phyloP scores from a whole-genome alignment of 495 filamentous ascomycete genomes.

The Elasticomyces elasticus region DNA sequence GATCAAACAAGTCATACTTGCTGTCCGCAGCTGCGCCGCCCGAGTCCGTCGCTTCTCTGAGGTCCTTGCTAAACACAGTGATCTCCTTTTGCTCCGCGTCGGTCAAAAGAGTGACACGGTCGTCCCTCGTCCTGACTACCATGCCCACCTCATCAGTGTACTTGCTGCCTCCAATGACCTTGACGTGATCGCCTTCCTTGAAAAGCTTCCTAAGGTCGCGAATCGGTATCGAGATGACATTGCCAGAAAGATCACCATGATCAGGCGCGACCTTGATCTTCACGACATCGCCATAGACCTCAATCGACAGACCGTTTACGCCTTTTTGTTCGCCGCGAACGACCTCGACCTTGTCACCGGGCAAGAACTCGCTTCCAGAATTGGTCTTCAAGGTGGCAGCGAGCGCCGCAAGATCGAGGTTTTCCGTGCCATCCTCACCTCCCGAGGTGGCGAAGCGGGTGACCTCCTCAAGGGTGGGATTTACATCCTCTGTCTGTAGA shows the following conservation, averaged over 20 bases:
- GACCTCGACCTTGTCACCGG: slow-evolving; percentile 89
- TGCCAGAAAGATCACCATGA: slow-evolving; percentile 70
- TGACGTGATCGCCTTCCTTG: slow-evolving; percentile 91
- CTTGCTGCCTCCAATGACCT: slow-evolving; percentile 90
- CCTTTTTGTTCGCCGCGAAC: slow-evolving; percentile 94
- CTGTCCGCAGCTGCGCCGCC: slow-evolving; percentile 63
- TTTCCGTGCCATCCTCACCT: slow-evolving; percentile 82
- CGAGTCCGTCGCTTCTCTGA: slow-evolving; percentile 83
- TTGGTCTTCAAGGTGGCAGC: slow-evolving; percentile 75
- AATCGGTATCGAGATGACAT: slow-evolving; percentile 82
- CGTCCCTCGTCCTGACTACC: slow-evolving; percentile 84
- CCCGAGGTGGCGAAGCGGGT: slow-evolving; percentile 74
- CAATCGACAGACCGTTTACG: slow-evolving; percentile 70
- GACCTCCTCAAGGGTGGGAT: slow-evolving; percentile 89
- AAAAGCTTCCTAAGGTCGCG: slow-evolving; percentile 91
- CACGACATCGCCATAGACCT: slow-evolving; percentile 87
- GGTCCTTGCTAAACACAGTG: slow-evolving; percentile 95
- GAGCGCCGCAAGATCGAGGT: slow-evolving; percentile 81
- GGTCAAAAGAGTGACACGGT: slow-evolving; percentile 81
- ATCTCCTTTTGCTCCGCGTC: slow-evolving; percentile 88
- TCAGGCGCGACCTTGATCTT: slow-evolving; percentile 61
- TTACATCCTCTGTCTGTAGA: slow-evolving; percentile 74
- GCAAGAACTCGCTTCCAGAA: slow-evolving; percentile 68
- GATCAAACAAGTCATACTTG: slow-evolving; percentile 81
- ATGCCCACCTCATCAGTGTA: slow-evolving; percentile 92